A percentile compares a stretch with the other conserved stretches of the same genome.
phyloP scores from a whole-genome alignment of 2,329 filamentous ascomycete species.

The Aspergillus luchuensis region DNA sequence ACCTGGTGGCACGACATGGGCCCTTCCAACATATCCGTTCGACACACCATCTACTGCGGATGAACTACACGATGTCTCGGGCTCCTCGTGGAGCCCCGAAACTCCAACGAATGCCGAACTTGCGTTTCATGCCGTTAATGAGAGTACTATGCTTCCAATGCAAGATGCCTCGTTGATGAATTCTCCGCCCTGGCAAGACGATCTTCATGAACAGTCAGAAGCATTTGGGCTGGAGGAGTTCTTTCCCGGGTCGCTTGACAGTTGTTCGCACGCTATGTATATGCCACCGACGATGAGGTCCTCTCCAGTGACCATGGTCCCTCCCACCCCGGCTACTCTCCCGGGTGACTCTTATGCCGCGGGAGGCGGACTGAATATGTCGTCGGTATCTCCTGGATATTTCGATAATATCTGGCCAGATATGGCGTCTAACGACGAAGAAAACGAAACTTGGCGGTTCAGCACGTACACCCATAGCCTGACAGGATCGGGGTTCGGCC shows the following conservation, averaged over 20 bases:
- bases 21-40: neutral
- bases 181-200: conserved; percentile 13
- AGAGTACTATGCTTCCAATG: conserved; percentile 1
- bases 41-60: neutral
- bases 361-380: neutral
- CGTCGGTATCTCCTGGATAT: neutral
- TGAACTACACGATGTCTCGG: neutral
- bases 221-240: neutral
- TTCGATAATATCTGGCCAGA: neutral
- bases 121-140: neutral
- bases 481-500: conserved; percentile 9
- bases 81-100: conserved; percentile 8
- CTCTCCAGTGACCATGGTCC: neutral
- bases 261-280: neutral
- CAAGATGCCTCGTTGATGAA: neutral
- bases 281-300: neutral
- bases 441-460: neutral
- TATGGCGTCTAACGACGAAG: neutral
- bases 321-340: neutral
- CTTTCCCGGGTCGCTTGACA: conserved; percentile 7
- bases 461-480: conserved; percentile 1
- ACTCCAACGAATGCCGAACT: conserved; percentile 1
- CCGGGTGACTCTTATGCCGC: neutral
- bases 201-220: conserved; percentile 9
- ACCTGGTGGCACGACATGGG: neutral